These are phyloP conservation scores for Boletus reticuloceps DNA, from an alignment of 768 basidiomycete species.

Conservation along the genomic window DNA sequence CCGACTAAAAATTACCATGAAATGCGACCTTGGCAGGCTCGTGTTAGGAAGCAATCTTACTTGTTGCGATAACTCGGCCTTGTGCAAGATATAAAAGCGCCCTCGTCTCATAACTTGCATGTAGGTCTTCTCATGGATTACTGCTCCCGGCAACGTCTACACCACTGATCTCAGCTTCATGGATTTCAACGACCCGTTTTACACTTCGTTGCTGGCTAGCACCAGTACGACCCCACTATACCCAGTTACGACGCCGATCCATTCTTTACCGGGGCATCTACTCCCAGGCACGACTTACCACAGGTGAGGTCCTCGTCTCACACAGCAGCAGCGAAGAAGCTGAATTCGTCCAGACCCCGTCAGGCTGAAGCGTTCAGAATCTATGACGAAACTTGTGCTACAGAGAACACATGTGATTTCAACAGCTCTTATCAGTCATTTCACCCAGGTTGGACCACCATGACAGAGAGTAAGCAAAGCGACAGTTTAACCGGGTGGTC, in stretches of 20 bases:
- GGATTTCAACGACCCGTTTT: not conserved
- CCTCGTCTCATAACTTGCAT: not conserved
- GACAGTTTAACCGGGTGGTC: not conserved
- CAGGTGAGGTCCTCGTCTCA: not conserved
- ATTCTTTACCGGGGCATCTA: not conserved
- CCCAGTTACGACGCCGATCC: not conserved
- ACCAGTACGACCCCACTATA: not conserved
- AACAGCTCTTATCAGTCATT: not conserved
- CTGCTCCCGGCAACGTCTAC: not conserved
- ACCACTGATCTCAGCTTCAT: not conserved
- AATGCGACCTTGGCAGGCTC: too few relatives aligned
- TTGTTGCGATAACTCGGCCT: too few relatives aligned
- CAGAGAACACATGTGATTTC: not conserved
- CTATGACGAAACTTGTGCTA: not conserved
- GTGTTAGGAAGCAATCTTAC: too few relatives aligned
- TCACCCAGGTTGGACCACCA: not conserved
- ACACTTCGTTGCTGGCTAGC: too few relatives aligned
- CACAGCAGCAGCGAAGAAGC: not conserved
- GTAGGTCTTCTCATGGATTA: not conserved
- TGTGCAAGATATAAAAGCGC: not conserved
- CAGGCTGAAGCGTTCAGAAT: not conserved
- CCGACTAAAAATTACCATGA: too few relatives aligned
- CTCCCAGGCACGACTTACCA: not conserved
- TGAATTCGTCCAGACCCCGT: not conserved
- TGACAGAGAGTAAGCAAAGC: conserved; percentile 2